Evolutionary conservation across 176 grass and related monocot species (phyloP).

Genomic region (Ananas comosus): DNA sequence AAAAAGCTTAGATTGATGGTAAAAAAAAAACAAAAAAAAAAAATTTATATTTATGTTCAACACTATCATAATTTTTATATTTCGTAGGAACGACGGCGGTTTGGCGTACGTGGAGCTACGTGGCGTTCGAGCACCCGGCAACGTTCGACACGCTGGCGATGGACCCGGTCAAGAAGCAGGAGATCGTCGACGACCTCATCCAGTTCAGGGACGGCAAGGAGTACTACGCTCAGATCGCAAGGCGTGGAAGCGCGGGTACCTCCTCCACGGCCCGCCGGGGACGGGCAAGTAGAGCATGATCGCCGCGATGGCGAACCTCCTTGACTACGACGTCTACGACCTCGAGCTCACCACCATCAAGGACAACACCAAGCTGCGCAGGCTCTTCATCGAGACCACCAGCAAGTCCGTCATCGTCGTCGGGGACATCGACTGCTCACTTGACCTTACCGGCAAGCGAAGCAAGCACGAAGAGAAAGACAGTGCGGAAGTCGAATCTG

Average conservation of each 20-base stretch:
- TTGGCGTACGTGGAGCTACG: constrained; percentile 50
- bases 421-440: constrained; percentile 65
- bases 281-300: constrained; percentile 85
- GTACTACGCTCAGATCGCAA: constrained; percentile 56
- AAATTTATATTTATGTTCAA: too few species aligned
- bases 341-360: constrained; percentile 54
- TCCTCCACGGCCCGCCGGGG: constrained; percentile 28
- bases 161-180: constrained; percentile 35
- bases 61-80: too few species aligned
- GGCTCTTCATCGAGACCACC: constrained; percentile 65
- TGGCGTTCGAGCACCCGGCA: constrained; percentile 58
- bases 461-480: constrained; percentile 14
- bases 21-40: too few species aligned
- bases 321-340: constrained; percentile 66
- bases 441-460: constrained; percentile 50
- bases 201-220: constrained; percentile 47
- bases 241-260: constrained; percentile 57
- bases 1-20: too few species aligned
- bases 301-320: constrained; percentile 56
- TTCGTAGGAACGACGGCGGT: too few species aligned
- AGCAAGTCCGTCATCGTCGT: constrained; percentile 69
- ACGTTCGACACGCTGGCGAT: constrained; percentile 58
- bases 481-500: too few species aligned
- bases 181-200: constrained; percentile 39
- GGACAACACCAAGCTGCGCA: constrained; percentile 58